Conservation (phyloP, 2,329 filamentous ascomycete species). For the Neofusicoccum parvum region DNA sequence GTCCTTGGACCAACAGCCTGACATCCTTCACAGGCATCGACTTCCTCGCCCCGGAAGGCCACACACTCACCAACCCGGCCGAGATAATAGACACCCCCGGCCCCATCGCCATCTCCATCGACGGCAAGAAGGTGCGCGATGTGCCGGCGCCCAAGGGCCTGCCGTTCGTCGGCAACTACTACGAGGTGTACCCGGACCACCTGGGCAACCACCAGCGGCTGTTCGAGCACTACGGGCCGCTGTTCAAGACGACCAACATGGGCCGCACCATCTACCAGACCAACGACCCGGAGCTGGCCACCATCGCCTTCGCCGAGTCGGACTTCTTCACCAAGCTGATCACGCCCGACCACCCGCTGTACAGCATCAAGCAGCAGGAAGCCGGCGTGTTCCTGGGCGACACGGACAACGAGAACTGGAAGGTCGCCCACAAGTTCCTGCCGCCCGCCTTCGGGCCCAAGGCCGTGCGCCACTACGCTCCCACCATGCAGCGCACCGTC, state of each 20-base stretch:
- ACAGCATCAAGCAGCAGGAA: constrained; percentile 34
- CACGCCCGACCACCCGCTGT: constrained; percentile 33
- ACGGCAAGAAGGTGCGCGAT: constrained; percentile 52
- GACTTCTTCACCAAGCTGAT: constrained; percentile 48
- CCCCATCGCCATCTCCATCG: constrained; percentile 47
- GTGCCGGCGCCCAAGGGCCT: constrained; percentile 41
- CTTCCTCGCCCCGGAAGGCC: constrained; percentile 19
- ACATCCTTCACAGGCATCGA: constrained; percentile 24
- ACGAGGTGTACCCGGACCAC: constrained; percentile 45
- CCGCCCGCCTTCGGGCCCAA: constrained; percentile 62
- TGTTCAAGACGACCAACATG: constrained; percentile 43
- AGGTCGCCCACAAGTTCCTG: constrained; percentile 61
- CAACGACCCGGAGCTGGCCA: constrained; percentile 40
- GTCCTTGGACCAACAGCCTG: neutral
- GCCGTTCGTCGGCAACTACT: constrained; percentile 41
- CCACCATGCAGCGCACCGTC: constrained; percentile 59
- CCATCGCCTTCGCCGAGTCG: constrained; percentile 36
- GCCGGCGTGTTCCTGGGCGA: constrained; percentile 44
- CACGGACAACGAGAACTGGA: constrained; percentile 55
- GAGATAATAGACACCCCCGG: constrained; percentile 25
- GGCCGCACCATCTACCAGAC: constrained; percentile 38
- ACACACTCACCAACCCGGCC: constrained; percentile 20
- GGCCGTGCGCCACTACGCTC: constrained; percentile 63
- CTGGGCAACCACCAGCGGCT: constrained; percentile 46
- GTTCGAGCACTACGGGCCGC: constrained; percentile 41